Evolutionary conservation across 2,329 filamentous ascomycete genomes (phyloP).

Genomic region (Fusarium nisikadoi): DNA sequence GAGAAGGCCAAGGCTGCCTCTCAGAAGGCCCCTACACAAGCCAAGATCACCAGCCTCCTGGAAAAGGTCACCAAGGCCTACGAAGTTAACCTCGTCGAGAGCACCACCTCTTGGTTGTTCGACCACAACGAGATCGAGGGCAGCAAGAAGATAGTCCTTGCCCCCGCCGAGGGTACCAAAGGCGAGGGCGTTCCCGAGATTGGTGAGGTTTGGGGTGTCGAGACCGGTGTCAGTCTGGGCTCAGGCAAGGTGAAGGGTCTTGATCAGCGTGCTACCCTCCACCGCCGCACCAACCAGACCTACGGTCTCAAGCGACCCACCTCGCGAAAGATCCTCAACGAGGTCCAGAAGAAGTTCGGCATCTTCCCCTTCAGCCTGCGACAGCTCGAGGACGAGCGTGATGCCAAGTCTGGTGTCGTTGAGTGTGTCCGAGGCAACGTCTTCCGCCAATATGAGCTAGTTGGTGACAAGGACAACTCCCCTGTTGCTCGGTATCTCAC

Average conservation of each 20-base stretch:
- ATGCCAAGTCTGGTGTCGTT: constrained; percentile 93
- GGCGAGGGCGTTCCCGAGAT: constrained; percentile 90
- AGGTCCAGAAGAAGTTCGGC: constrained; percentile 97
- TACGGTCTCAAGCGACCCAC: constrained; percentile 95
- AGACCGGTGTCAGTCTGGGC: constrained; percentile 91
- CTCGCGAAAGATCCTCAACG: constrained; percentile 90
- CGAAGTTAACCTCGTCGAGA: constrained; percentile 93
- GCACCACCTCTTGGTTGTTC: constrained; percentile 97
- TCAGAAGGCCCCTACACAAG: constrained; percentile 84
- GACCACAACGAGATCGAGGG: constrained; percentile 98
- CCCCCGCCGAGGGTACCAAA: constrained; percentile 86
- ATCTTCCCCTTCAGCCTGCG: constrained; percentile 97
- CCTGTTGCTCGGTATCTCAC: constrained; percentile 88
- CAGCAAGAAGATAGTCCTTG: constrained; percentile 95
- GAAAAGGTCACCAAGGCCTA: constrained; percentile 94
- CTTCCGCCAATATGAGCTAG: constrained; percentile 94
- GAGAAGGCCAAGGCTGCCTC: constrained; percentile 92
- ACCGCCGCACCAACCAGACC: constrained; percentile 91
- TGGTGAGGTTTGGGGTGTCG: constrained; percentile 96
- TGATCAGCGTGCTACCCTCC: constrained; percentile 87
- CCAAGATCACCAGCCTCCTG: constrained; percentile 85
- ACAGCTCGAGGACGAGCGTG: constrained; percentile 95
- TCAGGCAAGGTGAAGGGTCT: constrained; percentile 95
- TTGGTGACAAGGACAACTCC: constrained; percentile 89
- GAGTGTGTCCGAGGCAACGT: constrained; percentile 95